A percentile compares a stretch with the other conserved stretches of the same genome.
Conservation (phyloP, 345 rosid genomes). For the Geranium brycei region DNA sequence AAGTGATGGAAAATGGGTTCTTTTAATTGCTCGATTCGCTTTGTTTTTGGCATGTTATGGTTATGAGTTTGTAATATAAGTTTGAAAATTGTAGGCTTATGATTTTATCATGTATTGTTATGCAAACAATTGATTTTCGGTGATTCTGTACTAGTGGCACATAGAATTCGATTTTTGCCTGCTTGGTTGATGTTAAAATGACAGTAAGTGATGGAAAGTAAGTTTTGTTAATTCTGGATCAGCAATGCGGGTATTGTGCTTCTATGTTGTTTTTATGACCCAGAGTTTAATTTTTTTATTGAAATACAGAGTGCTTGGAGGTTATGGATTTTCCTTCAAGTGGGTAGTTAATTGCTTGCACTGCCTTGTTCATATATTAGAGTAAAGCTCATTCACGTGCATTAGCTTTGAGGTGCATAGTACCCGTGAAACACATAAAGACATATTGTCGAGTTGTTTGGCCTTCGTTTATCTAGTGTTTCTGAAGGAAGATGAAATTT, state of each 20-base stretch:
- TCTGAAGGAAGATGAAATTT: neutral
- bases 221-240: no score
- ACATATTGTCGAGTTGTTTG: neutral
- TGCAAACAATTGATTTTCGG: neutral
- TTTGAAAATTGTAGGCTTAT: neutral
- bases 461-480: neutral
- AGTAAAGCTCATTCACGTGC: neutral
- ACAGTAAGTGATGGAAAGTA: neutral
- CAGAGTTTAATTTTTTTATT: no score
- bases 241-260: neutral
- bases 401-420: neutral
- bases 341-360: neutral
- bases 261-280: neutral
- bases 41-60: no score
- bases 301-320: neutral
- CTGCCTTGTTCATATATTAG: neutral
- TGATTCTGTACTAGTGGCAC: no score
- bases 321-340: neutral
- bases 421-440: no score
- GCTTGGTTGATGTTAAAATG: neutral
- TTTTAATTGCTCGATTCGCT: no score
- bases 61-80: no score
- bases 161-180: no score
- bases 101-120: no score
- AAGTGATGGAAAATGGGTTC: no score